Percentiles rank a stretch among this genome's conserved stretches.
Conservation (phyloP, 176 grass and related monocot species). For the Cocos nucifera region DNA sequence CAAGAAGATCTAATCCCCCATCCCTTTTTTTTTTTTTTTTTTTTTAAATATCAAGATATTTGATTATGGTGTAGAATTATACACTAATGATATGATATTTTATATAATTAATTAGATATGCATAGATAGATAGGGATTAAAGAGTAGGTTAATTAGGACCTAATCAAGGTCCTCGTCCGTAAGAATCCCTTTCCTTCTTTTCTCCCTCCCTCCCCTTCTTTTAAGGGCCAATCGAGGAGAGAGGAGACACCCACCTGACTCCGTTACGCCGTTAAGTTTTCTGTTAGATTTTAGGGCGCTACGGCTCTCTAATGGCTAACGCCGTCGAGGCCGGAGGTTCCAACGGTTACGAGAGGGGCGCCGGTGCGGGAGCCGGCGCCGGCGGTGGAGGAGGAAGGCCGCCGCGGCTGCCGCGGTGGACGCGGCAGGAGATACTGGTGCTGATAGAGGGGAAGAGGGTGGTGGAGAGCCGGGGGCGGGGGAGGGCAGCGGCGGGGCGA, state of each 20-base stretch:
- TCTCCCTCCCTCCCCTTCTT: not conserved
- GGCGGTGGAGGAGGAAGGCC: conserved; percentile 28
- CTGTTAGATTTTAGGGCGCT: not conserved
- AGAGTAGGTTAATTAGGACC: not conserved
- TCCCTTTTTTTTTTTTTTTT: too few species aligned
- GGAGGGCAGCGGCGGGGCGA: conserved; percentile 19
- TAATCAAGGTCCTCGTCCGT: too few species aligned
- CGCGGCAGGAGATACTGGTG: conserved; percentile 90
- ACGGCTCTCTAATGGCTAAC: conserved; percentile 45
- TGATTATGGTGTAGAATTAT: conserved; percentile 25
- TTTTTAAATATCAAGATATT: not conserved
- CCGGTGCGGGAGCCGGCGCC: conserved; percentile 2
- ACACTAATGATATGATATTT: not conserved
- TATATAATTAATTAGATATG: not conserved
- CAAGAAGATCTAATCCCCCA: not conserved
- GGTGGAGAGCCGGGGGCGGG: conserved; percentile 62
- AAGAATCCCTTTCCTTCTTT: not conserved
- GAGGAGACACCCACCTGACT: not conserved
- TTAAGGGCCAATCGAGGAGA: not conserved
- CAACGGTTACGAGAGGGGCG: conserved; percentile 20
- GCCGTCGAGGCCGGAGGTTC: conserved; percentile 35
- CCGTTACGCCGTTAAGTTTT: conserved; percentile 10
- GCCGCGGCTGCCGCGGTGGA: conserved; percentile 77
- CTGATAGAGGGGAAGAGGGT: conserved; percentile 80
- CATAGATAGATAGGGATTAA: conserved; percentile 19